Base-by-base conservation (phyloP, 164 flowering plant species). In the Buxus sempervirens region DNA sequence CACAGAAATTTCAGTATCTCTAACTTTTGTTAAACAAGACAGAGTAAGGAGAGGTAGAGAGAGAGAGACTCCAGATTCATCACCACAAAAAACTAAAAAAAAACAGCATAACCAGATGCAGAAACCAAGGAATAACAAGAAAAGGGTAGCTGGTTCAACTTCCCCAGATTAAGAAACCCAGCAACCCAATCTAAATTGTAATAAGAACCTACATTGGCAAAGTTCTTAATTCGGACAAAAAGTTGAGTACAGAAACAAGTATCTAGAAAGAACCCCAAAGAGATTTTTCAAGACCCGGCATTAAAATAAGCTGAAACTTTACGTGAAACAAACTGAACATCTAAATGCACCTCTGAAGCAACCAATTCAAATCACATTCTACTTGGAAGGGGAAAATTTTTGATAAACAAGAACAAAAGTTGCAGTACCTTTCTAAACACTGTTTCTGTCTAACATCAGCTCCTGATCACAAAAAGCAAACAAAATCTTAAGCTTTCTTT, bases 71-170 rank as follows among this genome's bases (percentile, higher is more conserved):
- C 67, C 67, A 26, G 53, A 51, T 5, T 36, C 38, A 38, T 13
- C 42, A 62, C 41, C 66, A 12, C 54, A 22, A 60, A 20, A 60
- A 65, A 32, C 25, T 19, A 57, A 15, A 14, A 69, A 48, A 15
- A 69, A 54, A 27, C 27, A 27, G 49, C 51, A 22, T 15, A 28
- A 63, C 63, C 63, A 58, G 57, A 65, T 38, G 55, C 68, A 62
- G 66, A 70, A 65, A 59, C 41, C 25, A 54, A 24, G 57, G 49
- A 38, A 61, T n/a, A 64, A 56, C 0, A 27, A 20, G 12, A 56
- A 49, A 23, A 61, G 62, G 55, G 70, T 56, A 74, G 70, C 77
- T 62, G 73, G 57, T 65, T 54, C 68, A 48, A 69, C 20, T 62
- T 20, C 22, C 64, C 63, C 58, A 62, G 62, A 65, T 58, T 57